phyloP scores from a whole-genome alignment of 768 basidiomycete genomes.

The Mycena amicta region DNA sequence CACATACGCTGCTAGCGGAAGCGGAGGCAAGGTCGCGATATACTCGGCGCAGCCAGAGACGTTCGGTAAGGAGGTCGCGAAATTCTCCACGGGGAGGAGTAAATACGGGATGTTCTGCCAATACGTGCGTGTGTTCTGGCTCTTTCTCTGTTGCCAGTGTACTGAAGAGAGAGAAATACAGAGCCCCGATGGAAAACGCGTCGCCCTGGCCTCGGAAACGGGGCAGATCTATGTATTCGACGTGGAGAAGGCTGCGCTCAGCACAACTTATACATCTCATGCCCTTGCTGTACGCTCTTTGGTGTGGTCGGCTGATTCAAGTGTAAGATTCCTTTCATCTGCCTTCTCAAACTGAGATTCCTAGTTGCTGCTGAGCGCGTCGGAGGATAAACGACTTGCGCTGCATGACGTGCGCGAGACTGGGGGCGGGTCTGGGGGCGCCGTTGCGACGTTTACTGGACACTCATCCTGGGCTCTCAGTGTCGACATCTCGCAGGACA shows the following conservation, averaged over 20 bases:
- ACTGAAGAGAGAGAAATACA: constrained; percentile 33
- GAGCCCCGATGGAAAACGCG: constrained; percentile 85
- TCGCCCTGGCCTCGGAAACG: constrained; percentile 82
- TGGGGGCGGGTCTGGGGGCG: constrained; percentile 57
- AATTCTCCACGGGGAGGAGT: constrained; percentile 64
- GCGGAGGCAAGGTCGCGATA: constrained; percentile 69
- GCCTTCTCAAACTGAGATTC: not conserved
- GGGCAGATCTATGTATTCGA: constrained; percentile 92
- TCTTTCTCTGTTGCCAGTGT: constrained; percentile 1
- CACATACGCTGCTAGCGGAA: constrained; percentile 75
- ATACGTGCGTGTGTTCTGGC: constrained; percentile 51
- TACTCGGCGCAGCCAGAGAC: constrained; percentile 69
- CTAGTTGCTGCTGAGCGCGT: constrained; percentile 85
- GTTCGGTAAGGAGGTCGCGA: constrained; percentile 65
- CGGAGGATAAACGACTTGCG: constrained; percentile 90
- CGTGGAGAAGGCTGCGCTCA: constrained; percentile 63
- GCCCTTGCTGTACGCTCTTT: constrained; percentile 88
- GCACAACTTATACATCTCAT: constrained; percentile 80
- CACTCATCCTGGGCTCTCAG: constrained; percentile 93
- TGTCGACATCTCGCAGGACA: constrained; percentile 81
- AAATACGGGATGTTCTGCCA: constrained; percentile 80
- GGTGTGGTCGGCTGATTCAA: constrained; percentile 88
- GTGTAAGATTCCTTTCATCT: constrained; percentile 62
- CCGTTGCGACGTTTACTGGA: constrained; percentile 83
- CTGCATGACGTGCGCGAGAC: constrained; percentile 87